Evolutionary conservation across 768 basidiomycete genomes (phyloP).

Genomic region (Suillus spraguei): DNA sequence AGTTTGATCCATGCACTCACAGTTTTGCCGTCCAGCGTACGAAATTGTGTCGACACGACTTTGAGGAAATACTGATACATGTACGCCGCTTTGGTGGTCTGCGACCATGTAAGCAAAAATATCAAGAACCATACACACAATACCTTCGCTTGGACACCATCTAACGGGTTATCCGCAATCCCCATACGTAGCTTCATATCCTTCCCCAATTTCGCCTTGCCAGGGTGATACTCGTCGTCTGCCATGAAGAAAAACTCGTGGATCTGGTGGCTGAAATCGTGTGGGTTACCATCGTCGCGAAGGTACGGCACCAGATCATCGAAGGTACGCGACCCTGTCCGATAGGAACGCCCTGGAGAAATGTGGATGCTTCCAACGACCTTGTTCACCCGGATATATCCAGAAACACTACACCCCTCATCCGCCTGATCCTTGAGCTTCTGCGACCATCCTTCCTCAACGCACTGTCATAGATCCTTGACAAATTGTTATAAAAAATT

Average conservation of each 20-base stretch:
- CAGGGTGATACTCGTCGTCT: slow-evolving; percentile 78
- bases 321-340: slow-evolving; percentile 73
- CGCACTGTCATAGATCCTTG: slow-evolving; percentile 58
- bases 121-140: neutral
- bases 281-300: slow-evolving; percentile 81
- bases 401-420: slow-evolving; percentile 94
- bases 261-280: slow-evolving; percentile 92
- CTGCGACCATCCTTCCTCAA: slow-evolving; percentile 92
- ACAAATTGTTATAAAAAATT: neutral
- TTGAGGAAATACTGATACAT: slow-evolving; percentile 99
- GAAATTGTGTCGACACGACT: slow-evolving; percentile 95
- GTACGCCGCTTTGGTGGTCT: slow-evolving; percentile 82
- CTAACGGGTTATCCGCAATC: slow-evolving; percentile 76
- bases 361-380: slow-evolving; percentile 95
- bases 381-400: slow-evolving; percentile 93
- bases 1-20: slow-evolving; percentile 41
- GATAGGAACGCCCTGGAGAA: slow-evolving; percentile 95
- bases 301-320: slow-evolving; percentile 96
- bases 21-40: slow-evolving; percentile 71
- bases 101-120: slow-evolving; percentile 12
- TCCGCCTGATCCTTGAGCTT: slow-evolving; percentile 89
- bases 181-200: slow-evolving; percentile 75
- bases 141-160: slow-evolving; percentile 62
- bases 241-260: slow-evolving; percentile 78
- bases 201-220: slow-evolving; percentile 60